phyloP scores from a whole-genome alignment of 176 grass and related monocot genomes.

The Hyparrhenia diplandra region DNA sequence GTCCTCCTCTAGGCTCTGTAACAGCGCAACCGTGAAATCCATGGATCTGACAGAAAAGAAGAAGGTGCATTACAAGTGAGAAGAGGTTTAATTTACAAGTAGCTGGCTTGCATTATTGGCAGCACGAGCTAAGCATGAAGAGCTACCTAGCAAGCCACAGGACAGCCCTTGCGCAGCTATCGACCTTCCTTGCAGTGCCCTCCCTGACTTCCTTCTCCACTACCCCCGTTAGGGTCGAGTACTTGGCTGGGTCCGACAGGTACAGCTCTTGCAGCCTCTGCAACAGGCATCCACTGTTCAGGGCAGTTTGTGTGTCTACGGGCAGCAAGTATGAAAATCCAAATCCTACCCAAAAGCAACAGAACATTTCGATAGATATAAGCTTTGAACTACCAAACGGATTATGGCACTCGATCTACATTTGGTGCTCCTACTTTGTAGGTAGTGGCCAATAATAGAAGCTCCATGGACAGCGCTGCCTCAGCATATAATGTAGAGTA shows the following conservation, averaged over 20 bases:
- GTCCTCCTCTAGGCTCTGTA: slow-evolving; percentile 49
- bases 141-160: slow-evolving; percentile 53
- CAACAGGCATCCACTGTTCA: neutral
- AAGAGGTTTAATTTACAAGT: neutral
- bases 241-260: slow-evolving; percentile 48
- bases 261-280: slow-evolving; percentile 82
- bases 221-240: slow-evolving; percentile 49
- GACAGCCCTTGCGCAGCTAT: slow-evolving; percentile 71
- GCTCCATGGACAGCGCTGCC: neutral
- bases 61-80: neutral
- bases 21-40: slow-evolving; percentile 63
- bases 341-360: too few relatives aligned
- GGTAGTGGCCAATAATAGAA: neutral
- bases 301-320: too few relatives aligned
- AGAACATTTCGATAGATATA: too few relatives aligned
- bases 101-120: neutral
- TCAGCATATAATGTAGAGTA: neutral
- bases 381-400: neutral
- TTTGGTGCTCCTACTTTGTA: neutral
- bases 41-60: slow-evolving; percentile 53
- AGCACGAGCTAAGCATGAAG: neutral
- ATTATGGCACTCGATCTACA: neutral
- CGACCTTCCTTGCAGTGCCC: slow-evolving; percentile 56
- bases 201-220: slow-evolving; percentile 67
- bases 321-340: too few relatives aligned